Percentiles rank a stretch among this genome's conserved stretches.
Evolutionary conservation across 2,329 filamentous ascomycete genomes (phyloP).

Genomic region (Botrytis squamosa): DNA sequence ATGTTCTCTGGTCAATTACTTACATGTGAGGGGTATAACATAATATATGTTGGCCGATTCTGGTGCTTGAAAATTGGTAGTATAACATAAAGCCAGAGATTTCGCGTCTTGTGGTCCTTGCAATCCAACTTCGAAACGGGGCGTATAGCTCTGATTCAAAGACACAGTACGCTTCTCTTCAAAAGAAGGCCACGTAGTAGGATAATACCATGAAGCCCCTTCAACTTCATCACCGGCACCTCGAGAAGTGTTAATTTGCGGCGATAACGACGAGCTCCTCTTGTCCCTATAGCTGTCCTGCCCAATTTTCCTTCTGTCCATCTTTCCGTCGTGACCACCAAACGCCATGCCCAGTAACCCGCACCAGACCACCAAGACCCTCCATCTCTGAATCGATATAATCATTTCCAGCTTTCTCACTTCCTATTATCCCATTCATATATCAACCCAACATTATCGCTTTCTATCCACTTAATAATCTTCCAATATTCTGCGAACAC

Average conservation of each 20-base stretch:
- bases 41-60: neutral
- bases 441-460: conserved; percentile 4
- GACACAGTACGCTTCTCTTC: neutral
- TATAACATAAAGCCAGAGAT: neutral
- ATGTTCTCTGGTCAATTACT: neutral
- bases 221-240: neutral
- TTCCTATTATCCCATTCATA: neutral
- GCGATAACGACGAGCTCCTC: neutral
- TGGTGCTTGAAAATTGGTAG: neutral
- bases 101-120: neutral
- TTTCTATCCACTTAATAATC: neutral
- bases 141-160: neutral
- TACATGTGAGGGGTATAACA: neutral
- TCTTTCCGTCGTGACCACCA: neutral
- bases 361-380: neutral
- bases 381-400: conserved; percentile 15
- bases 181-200: neutral
- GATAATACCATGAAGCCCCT: neutral
- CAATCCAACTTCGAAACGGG: neutral
- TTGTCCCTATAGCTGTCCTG: neutral
- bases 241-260: neutral
- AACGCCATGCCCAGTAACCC: neutral
- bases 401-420: conserved; percentile 17
- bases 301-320: neutral
- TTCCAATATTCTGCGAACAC: conserved; percentile 2